Evolutionary conservation across 1,284 basidiomycete genomes (phyloP), one percentile per base, ranked within the genome.

Genomic region (Tylopilus microsporus): DNA sequence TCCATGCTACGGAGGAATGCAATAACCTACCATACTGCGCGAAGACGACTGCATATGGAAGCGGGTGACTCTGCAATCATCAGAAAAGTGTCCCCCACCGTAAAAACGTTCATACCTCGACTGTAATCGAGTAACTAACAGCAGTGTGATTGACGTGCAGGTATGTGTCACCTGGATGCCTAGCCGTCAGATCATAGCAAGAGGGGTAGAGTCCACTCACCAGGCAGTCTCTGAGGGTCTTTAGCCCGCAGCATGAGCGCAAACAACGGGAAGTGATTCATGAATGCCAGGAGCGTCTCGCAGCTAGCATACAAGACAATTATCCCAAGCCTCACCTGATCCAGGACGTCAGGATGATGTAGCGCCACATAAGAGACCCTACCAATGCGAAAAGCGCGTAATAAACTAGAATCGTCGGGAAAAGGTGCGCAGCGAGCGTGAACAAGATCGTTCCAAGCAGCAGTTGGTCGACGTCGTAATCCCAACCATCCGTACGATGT

Each of bases 371-470:
- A 16, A 60, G 43, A 34, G 7, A 43, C 67, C 85, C 71, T 58
- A 94, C 91, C 57, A 84, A 62, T 3, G 88, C 87, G 64, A 98
- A 96, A 1, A 94, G 75, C 0, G 84, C 73, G 64, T 95, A 94
- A 71, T 96, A 99, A 1, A 87, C 89, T 32, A 91, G 69, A 3
- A 96, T 84, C 0, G 97, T 98, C 1, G 97, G 96, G 58, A 92
- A 88, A 6, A 98, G 79, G 71, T 99, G 98, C 1, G 89, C 85
- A 5, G 93, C 81, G 18, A 98, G 80, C 0, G 94, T 98, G 76
- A 99, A 98, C 30, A 99, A 79, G 48, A 99, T 88, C 0, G 96
- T 96, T 16, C 96, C 96, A 36, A 99, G 86, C 36, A 98, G 79
- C 13, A 98, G 81, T 71, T 98, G 94, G 71, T 99, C 96, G 32